phyloP scores from a whole-genome alignment of 2,329 filamentous ascomycete species.

The Penicillium expansum region DNA sequence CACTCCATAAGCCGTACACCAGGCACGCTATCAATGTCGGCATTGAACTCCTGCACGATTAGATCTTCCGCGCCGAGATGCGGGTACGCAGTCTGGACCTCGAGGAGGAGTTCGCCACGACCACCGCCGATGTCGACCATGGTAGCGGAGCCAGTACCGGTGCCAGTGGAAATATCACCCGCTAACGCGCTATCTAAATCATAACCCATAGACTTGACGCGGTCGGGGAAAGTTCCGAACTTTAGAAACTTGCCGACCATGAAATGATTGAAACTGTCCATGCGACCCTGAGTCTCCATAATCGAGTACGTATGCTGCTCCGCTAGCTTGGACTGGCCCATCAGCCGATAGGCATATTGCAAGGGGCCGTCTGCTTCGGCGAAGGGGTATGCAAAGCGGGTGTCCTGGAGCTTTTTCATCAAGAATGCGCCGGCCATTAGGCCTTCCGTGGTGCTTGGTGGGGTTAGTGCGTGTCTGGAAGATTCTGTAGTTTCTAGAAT shows the following conservation, averaged over 20 bases:
- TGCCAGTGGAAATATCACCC: not conserved
- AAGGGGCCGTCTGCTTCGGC: constrained; percentile 33
- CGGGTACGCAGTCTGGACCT: constrained; percentile 36
- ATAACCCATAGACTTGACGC: constrained; percentile 32
- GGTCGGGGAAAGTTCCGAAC: constrained; percentile 34
- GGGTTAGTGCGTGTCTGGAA: not conserved
- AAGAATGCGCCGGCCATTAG: constrained; percentile 38
- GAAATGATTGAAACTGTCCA: constrained; percentile 41
- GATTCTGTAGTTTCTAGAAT: not conserved
- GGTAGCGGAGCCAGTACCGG: constrained; percentile 15
- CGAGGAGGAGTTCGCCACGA: constrained; percentile 37
- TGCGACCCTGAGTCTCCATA: constrained; percentile 37
- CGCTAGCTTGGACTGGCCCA: constrained; percentile 31
- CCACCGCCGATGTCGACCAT: constrained; percentile 43
- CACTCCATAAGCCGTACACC: constrained; percentile 33
- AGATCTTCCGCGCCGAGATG: constrained; percentile 28
- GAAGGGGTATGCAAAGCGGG: constrained; percentile 38
- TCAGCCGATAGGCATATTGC: constrained; percentile 35
- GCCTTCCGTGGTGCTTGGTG: constrained; percentile 33
- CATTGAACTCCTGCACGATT: constrained; percentile 39
- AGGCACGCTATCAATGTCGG: constrained; percentile 27
- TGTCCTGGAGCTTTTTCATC: constrained; percentile 35
- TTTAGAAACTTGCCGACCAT: constrained; percentile 41
- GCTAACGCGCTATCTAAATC: constrained; percentile 28
- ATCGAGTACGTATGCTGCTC: constrained; percentile 38